These are phyloP conservation scores for Bathelium albidoporum DNA, from an alignment of 495 filamentous ascomycete species.

Conservation along the genomic window DNA sequence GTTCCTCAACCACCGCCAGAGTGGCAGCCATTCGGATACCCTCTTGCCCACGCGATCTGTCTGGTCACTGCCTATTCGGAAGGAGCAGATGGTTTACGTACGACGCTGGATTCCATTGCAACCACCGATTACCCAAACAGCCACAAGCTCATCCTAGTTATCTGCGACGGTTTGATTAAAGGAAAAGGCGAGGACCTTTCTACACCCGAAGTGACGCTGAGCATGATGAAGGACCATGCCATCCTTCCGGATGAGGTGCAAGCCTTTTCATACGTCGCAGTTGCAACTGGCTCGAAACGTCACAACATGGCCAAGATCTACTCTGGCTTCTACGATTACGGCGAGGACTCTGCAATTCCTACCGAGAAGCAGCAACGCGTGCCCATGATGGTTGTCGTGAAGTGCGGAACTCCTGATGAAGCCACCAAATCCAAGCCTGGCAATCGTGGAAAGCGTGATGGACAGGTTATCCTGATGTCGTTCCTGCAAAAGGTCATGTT, in stretches of 20 bases:
- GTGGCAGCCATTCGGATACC: constrained; percentile 93
- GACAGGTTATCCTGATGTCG: constrained; percentile 97
- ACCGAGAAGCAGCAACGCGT: constrained; percentile 88
- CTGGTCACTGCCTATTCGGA: constrained; percentile 97
- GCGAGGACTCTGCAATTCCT: constrained; percentile 65
- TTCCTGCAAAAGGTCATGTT: constrained; percentile 99
- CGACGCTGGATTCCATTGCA: constrained; percentile 90
- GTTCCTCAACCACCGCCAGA: constrained; percentile 97
- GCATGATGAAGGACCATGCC: constrained; percentile 91
- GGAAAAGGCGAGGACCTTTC: constrained; percentile 79
- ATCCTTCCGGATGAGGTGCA: constrained; percentile 68
- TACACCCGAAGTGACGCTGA: constrained; percentile 80
- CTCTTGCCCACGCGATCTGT: constrained; percentile 85
- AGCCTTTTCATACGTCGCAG: constrained; percentile 90
- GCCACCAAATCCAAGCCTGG: constrained; percentile 72
- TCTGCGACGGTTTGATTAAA: constrained; percentile 97
- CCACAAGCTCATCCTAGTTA: constrained; percentile 90
- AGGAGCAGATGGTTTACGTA: constrained; percentile 82
- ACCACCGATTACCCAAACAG: constrained; percentile 98
- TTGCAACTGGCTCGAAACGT: constrained; percentile 88
- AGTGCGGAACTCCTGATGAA: constrained; percentile 90
- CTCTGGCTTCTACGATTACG: constrained; percentile 96
- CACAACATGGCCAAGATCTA: constrained; percentile 99
- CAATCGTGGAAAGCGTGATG: constrained; percentile 96
- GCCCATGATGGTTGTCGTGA: constrained; percentile 97